Base-by-base conservation (phyloP, 2,329 filamentous ascomycete genomes). In the Claviceps fusiformis region DNA sequence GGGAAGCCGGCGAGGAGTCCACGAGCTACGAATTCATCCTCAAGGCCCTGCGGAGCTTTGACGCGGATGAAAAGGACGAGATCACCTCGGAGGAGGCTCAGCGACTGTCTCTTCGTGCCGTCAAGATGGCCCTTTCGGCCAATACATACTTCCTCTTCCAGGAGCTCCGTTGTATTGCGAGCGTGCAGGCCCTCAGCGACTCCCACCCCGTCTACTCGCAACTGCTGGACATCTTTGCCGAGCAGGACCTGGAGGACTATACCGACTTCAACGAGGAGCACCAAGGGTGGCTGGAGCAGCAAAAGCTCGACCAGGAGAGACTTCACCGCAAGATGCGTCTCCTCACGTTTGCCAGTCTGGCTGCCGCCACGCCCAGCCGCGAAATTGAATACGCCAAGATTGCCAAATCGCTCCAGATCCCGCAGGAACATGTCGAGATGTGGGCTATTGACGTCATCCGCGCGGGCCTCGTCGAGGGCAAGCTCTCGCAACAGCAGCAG, bases 391-490 rank as follows among this genome's bases (percentile, higher is more conserved):
- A 98, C 74, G 78, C 79, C 61, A 81, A 81, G 66, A 96, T 98
- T 67, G 82, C 87, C 61, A 86, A 86, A 67, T 86, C 89, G 6
- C 82, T 98, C 50, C 86, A 93, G 71, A 84, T 98, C 55, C 83
- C 89, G 49, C 68, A 75, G 50, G 84, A 87, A 60, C 89, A 97
- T 60, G 89, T 97, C 46, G 93, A 98, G 79, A 87, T 92, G 80
- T 98, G 93, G 93, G 89, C 95, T 62, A 98, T 98, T 66, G 93
- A 98, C 70, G 91, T 95, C 62, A 96, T 98, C 73, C 89, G 93
- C 62, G 89, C 91, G 50, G 90, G 91, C 39, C 83, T 98, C 43
- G 89, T 98, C 53, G 93, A 98, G 76, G 93, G 93, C 68, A 95
- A 95, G 75, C 83, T 98, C 62, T 93, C 87, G 57, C 93, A 98